These are phyloP conservation scores for Suillus brevipes DNA, from an alignment of 768 basidiomycete species.

Conservation along the genomic window DNA sequence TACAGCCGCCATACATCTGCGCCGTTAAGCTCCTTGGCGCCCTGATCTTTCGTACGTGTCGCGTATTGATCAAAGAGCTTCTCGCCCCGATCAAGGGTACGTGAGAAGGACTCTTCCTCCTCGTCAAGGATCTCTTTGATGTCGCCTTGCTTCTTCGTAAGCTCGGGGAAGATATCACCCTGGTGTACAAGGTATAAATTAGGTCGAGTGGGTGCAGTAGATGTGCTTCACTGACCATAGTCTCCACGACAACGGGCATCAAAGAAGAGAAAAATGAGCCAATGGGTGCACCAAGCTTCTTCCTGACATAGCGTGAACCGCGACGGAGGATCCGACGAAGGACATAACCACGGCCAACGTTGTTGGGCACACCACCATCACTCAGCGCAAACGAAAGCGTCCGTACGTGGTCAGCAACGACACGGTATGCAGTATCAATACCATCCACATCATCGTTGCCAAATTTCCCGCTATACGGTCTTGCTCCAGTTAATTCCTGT, in stretches of 20 bases:
- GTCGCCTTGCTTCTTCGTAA: constrained; percentile 76
- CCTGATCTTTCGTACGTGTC: constrained; percentile 59
- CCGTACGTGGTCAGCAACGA: constrained; percentile 94
- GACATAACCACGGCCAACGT: constrained; percentile 97
- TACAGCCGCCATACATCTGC: constrained; percentile 97
- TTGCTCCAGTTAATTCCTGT: constrained; percentile 84
- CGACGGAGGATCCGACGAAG: constrained; percentile 88
- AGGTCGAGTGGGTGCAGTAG: not conserved
- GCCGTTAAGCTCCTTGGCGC: constrained; percentile 70
- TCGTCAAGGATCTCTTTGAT: constrained; percentile 96
- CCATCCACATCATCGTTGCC: constrained; percentile 95
- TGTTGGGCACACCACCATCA: constrained; percentile 95
- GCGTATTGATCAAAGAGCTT: constrained; percentile 92
- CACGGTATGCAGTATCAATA: constrained; percentile 96
- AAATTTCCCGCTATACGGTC: constrained; percentile 87
- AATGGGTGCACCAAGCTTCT: constrained; percentile 90
- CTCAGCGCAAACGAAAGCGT: constrained; percentile 95
- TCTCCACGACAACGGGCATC: constrained; percentile 85
- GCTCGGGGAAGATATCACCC: constrained; percentile 91
- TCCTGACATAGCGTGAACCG: constrained; percentile 93
- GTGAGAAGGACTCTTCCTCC: constrained; percentile 95
- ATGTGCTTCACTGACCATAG: constrained; percentile 60
- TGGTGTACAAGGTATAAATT: constrained; percentile 32
- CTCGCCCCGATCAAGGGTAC: constrained; percentile 97
- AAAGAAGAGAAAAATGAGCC: constrained; percentile 94